Evolutionary conservation across 495 filamentous ascomycete genomes (phyloP).

Genomic region (Stereocaulon alpinum): DNA sequence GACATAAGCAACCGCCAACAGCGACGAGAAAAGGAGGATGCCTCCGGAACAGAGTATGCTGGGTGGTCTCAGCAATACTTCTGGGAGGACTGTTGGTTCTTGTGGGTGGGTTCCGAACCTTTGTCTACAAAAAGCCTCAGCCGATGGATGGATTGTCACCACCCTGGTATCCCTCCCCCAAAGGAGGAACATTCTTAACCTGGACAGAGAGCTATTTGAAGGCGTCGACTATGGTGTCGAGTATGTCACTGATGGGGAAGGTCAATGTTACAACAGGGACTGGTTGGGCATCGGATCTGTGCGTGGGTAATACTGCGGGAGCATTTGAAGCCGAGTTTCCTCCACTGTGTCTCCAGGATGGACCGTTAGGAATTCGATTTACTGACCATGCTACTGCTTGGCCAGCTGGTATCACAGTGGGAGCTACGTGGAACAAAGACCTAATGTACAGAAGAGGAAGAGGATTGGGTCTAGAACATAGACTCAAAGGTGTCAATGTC

Average conservation of each 20-base stretch:
- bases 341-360: slow-evolving; percentile 80
- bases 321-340: slow-evolving; percentile 67
- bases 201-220: slow-evolving; percentile 80
- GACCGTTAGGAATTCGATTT: slow-evolving; percentile 71
- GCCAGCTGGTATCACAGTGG: slow-evolving; percentile 75
- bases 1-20: neutral
- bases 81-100: slow-evolving; percentile 9
- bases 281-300: slow-evolving; percentile 83
- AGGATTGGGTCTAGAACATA: slow-evolving; percentile 60
- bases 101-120: slow-evolving; percentile 2
- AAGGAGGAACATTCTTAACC: slow-evolving; percentile 57
- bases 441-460: slow-evolving; percentile 62
- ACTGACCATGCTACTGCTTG: slow-evolving; percentile 68
- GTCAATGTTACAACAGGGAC: slow-evolving; percentile 91
- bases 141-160: slow-evolving; percentile 36
- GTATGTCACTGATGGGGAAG: slow-evolving; percentile 84
- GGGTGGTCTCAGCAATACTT: slow-evolving; percentile 12
- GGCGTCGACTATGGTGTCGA: slow-evolving; percentile 62
- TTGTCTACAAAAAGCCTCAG: slow-evolving; percentile 6
- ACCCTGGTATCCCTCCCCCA: slow-evolving; percentile 77
- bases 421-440: slow-evolving; percentile 77
- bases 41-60: slow-evolving; percentile 13
- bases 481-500: slow-evolving; percentile 62
- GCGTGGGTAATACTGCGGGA: slow-evolving; percentile 80
- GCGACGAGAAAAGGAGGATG: slow-evolving; percentile 16